Evolutionary conservation across 352 stramenopile species (phyloP).

Genomic region (Phytophthora pseudosyringae): DNA sequence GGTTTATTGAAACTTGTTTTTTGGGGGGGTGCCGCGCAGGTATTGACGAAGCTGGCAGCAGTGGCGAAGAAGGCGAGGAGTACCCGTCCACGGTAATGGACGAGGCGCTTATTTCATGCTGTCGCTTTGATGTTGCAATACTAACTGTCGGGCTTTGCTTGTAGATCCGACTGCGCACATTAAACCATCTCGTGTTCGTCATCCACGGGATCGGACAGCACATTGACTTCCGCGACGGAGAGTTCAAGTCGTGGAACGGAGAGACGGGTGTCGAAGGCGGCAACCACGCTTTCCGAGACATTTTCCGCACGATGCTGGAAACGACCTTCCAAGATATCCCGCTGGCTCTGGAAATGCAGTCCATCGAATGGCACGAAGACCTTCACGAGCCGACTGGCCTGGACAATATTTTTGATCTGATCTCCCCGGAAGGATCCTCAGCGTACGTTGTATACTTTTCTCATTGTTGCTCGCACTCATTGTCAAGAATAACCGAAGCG

Average conservation of each 20-base stretch:
- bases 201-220: constrained; percentile 90
- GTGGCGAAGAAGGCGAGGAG: constrained; percentile 74
- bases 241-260: constrained; percentile 84
- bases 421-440: constrained; percentile 76
- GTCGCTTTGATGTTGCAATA: background rate
- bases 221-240: constrained; percentile 86
- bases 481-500: background rate
- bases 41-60: constrained; percentile 46
- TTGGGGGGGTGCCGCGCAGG: constrained; percentile 15
- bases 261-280: constrained; percentile 73
- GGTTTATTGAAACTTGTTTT: background rate
- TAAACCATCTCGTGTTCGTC: constrained; percentile 89
- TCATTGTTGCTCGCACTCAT: background rate
- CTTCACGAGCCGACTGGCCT: constrained; percentile 86
- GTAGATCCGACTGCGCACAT: constrained; percentile 70
- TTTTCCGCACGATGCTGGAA: constrained; percentile 79
- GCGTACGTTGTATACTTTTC: constrained; percentile 43
- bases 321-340: constrained; percentile 86
- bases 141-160: constrained; percentile 2
- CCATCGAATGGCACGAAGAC: constrained; percentile 92
- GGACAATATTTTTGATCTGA: constrained; percentile 86
- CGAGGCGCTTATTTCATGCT: background rate
- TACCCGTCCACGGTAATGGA: constrained; percentile 69
- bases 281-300: constrained; percentile 81
- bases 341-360: constrained; percentile 86